These are phyloP conservation scores for Nissolia schottii DNA, from an alignment of 306 rosid genomes.

Conservation along the genomic window DNA sequence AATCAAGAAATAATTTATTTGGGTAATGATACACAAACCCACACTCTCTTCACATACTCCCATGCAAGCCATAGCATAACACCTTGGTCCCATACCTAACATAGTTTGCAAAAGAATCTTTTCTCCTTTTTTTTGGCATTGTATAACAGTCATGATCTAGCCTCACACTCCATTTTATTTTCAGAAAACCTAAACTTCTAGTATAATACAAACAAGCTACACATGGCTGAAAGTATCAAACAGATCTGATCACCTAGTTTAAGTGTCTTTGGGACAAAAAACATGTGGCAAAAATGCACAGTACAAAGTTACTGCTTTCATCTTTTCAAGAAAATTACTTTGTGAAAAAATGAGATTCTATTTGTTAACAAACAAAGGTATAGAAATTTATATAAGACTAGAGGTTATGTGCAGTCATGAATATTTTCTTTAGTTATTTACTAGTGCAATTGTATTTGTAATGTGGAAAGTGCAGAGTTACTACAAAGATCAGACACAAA, in stretches of 20 bases:
- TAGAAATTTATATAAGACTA: background rate
- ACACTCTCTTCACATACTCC: background rate
- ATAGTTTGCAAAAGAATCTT: background rate
- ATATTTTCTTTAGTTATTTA: background rate
- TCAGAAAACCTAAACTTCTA: background rate
- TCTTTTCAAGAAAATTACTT: background rate
- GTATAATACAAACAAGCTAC: background rate
- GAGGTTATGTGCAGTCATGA: background rate
- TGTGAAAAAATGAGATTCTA: background rate
- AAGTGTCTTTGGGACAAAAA: background rate
- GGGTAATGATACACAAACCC: background rate
- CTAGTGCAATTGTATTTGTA: background rate
- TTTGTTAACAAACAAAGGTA: background rate
- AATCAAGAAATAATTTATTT: slow-evolving; percentile 1
- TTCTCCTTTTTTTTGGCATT: background rate
- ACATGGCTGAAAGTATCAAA: background rate
- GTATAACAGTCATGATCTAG: background rate
- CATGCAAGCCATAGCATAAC: background rate
- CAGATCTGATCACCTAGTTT: no score
- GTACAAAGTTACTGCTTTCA: background rate
- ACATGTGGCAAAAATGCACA: background rate
- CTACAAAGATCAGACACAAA: background rate
- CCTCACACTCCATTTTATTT: background rate
- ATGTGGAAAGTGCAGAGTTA: background rate
- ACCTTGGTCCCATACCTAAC: background rate